These are phyloP conservation scores for Euphorbia tirucalli DNA, from an alignment of 345 rosid species.

Conservation along the genomic window DNA sequence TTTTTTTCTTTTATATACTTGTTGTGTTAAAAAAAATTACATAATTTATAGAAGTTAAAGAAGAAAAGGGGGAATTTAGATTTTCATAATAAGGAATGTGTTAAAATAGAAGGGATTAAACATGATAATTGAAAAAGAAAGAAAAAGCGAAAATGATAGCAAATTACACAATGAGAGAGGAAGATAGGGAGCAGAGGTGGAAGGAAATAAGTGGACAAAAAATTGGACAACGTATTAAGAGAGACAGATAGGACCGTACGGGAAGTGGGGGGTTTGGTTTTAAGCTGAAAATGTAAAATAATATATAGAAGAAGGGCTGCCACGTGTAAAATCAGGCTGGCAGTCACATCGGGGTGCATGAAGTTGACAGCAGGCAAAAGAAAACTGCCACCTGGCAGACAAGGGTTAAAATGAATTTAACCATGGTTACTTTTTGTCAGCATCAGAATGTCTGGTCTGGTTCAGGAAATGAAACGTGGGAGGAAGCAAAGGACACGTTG, in stretches of 20 bases:
- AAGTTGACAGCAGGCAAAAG: conserved; percentile 21
- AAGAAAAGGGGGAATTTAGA: no score
- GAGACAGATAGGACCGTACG: conserved; percentile 14
- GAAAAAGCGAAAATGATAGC: no score
- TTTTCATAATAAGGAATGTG: no score
- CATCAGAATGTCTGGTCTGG: neutral
- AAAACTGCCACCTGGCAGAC: conserved; percentile 14
- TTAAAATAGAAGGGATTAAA: no score
- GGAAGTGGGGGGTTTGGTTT: conserved; percentile 4
- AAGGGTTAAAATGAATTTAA: neutral
- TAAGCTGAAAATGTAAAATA: neutral
- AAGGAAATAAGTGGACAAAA: neutral
- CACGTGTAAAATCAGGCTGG: conserved; percentile 30
- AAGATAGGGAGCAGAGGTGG: conserved; percentile 20
- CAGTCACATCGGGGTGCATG: conserved; percentile 19
- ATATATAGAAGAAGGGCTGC: neutral
- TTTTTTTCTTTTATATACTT: no score
- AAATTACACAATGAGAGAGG: no score
- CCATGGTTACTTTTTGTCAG: neutral
- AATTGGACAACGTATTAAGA: conserved; percentile 23
- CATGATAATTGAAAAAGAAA: no score
- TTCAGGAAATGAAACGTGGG: no score
- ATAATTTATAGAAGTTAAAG: no score
- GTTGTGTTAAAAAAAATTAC: no score
- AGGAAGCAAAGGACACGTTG: neutral